A percentile compares a stretch with the other conserved stretches of the same genome.
Conservation (phyloP, 768 basidiomycete genomes). For the Auricularia cornea region DNA sequence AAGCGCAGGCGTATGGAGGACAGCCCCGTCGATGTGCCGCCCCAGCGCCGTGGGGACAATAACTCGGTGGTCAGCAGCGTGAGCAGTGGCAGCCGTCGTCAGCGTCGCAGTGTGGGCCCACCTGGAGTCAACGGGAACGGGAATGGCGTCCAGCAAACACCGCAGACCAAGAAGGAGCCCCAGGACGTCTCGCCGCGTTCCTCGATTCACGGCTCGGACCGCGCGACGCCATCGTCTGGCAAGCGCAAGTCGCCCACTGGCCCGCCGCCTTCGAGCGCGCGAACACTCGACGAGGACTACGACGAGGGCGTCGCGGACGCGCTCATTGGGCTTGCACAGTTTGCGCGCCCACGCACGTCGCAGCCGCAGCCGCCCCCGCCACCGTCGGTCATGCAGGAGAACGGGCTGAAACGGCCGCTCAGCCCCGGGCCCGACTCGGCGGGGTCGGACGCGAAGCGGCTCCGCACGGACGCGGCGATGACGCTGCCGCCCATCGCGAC, state of each 20-base stretch:
- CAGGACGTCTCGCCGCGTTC: too few relatives aligned
- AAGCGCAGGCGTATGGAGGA: background rate
- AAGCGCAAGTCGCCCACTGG: slow-evolving; percentile 45
- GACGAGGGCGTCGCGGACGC: slow-evolving; percentile 88
- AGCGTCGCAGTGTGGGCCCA: background rate
- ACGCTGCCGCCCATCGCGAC: slow-evolving; percentile 66
- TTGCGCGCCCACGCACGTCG: background rate
- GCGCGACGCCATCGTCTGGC: background rate
- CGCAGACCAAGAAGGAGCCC: background rate
- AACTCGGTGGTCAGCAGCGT: background rate
- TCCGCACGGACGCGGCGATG: slow-evolving; percentile 25
- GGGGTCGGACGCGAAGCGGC: background rate
- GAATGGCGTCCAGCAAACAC: background rate
- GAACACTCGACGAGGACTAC: slow-evolving; percentile 85
- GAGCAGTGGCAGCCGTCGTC: background rate
- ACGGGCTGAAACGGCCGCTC: background rate
- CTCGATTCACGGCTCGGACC: too few relatives aligned
- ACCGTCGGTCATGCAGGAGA: slow-evolving; percentile 1
- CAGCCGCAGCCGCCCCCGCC: background rate
- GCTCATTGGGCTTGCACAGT: slow-evolving; percentile 56
- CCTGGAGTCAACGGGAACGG: background rate
- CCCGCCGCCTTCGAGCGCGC: slow-evolving; percentile 33
- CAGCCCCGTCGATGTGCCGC: background rate
- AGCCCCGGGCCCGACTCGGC: background rate
- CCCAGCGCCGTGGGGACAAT: background rate